A percentile compares a stretch with the other conserved stretches of the same genome.
phyloP scores from a whole-genome alignment of 148 eudicot genomes.

The Camellia granthamiana region DNA sequence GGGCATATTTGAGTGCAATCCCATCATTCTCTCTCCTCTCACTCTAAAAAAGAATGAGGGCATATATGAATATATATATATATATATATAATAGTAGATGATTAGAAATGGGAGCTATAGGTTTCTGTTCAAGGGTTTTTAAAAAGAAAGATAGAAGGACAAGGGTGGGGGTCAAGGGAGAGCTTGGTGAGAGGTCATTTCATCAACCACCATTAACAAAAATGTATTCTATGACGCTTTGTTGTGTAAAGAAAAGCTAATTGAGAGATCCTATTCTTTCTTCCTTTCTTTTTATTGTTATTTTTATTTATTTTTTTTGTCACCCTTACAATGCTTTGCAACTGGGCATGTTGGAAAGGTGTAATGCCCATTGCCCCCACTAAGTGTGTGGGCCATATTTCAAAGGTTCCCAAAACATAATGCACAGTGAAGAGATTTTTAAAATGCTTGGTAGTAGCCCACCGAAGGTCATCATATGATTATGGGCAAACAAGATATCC shows the following conservation, averaged over 20 bases:
- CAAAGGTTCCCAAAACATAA: no score
- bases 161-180: slow-evolving; percentile 2
- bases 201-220: slow-evolving; percentile 24
- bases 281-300: no score
- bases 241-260: slow-evolving; percentile 16
- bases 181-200: slow-evolving; percentile 22
- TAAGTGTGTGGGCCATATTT: background rate
- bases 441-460: background rate
- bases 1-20: slow-evolving; percentile 26
- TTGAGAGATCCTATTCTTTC: background rate
- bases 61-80: background rate
- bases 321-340: background rate
- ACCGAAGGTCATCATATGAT: slow-evolving; percentile 11
- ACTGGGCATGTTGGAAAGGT: slow-evolving; percentile 21
- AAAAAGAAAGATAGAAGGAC: background rate
- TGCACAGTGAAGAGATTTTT: no score
- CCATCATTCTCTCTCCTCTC: slow-evolving; percentile 10
- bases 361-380: slow-evolving; percentile 20
- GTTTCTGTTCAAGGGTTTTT: background rate
- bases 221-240: slow-evolving; percentile 21
- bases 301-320: no score
- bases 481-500: slow-evolving; percentile 12
- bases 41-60: background rate
- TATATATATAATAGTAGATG: no score
- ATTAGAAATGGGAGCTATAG: no score